Base-by-base conservation (phyloP, 2,329 filamentous ascomycete species). In the Phaeomoniella chlamydospora region DNA sequence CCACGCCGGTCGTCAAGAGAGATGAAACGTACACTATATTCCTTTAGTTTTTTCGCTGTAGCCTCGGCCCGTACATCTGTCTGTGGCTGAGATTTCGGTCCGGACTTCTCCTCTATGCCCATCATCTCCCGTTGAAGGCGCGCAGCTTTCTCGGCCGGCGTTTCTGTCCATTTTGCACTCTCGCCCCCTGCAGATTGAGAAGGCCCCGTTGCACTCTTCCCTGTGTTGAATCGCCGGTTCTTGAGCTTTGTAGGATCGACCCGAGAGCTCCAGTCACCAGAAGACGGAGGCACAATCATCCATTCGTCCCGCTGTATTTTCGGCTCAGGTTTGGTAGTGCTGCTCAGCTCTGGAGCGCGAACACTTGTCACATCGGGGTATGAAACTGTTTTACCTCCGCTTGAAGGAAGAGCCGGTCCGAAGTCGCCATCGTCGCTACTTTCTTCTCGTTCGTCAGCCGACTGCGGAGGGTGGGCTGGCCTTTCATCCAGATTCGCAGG, bases 111-210 rank as follows among this genome's bases (percentile, higher is more conserved):
- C 39, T 55, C 60, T 2, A 87, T 73, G 0, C 87, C 87, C 46
- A 94, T 70, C 9, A 93, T 80, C 36, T 90, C 75, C 53, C 93
- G 77, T 47, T 80, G 77, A 15, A 94, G 59, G 29, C 85, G 70
- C 55, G 80, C 77, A 39, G 82, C 74, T 56, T 92, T 93, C 58
- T 94, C 73, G 53, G 88, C 82, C 0, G 85, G 82, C 5, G 85
- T 94, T 56, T 96, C 88, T 1, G 84, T 87, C 88, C 88, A 96
- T 31, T 88, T 74, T 15, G 74, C 75, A 50, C 72, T 70, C 10
- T 53, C 59, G 13, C 56, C 54, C 3, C 53, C 56, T 6, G 48
- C 48, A n/a, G 52, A 52, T 3, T 57, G 56, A 15, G 45, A 42
- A 3, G 58, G 48, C 5, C 57, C 62, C 41, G 63, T 65, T 2